Percentiles rank a stretch among this genome's conserved stretches.
Evolutionary conservation across 108 stramenopile species (phyloP).

Genomic region (Fistulifera pelliculosa): DNA sequence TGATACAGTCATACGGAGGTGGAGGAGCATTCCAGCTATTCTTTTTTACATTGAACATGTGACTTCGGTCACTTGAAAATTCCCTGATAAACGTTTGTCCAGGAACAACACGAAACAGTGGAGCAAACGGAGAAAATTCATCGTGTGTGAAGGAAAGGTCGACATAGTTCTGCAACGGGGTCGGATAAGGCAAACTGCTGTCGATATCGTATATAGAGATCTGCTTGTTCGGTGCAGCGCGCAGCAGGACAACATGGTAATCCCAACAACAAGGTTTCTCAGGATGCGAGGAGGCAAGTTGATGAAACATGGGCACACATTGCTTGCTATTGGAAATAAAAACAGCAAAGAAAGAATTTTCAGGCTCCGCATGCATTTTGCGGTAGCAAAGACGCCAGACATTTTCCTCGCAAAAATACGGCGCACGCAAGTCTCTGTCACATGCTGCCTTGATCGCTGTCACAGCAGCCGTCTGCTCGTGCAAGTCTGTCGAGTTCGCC

Average conservation of each 20-base stretch:
- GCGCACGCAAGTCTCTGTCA: slow-evolving; percentile 57
- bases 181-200: slow-evolving; percentile 58
- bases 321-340: slow-evolving; percentile 57
- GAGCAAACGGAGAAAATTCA: slow-evolving; percentile 23
- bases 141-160: slow-evolving; percentile 25
- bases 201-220: slow-evolving; percentile 52
- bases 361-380: slow-evolving; percentile 13
- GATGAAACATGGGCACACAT: slow-evolving; percentile 70
- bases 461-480: slow-evolving; percentile 16
- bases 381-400: slow-evolving; percentile 72
- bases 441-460: slow-evolving; percentile 35
- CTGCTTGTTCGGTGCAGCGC: neutral
- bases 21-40: slow-evolving; percentile 59
- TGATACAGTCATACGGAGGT: slow-evolving; percentile 49
- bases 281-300: slow-evolving; percentile 30
- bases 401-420: slow-evolving; percentile 87
- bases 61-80: slow-evolving; percentile 71
- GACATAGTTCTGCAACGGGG: slow-evolving; percentile 47
- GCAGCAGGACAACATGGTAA: slow-evolving; percentile 75
- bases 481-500: neutral
- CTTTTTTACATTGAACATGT: slow-evolving; percentile 58
- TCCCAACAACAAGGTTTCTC: slow-evolving; percentile 65
- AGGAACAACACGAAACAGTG: slow-evolving; percentile 58
- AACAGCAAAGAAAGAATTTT: slow-evolving; percentile 35
- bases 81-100: slow-evolving; percentile 41